Evolutionary conservation across 1,284 basidiomycete species (phyloP).

Genomic region (Uromyces viciae-fabae): DNA sequence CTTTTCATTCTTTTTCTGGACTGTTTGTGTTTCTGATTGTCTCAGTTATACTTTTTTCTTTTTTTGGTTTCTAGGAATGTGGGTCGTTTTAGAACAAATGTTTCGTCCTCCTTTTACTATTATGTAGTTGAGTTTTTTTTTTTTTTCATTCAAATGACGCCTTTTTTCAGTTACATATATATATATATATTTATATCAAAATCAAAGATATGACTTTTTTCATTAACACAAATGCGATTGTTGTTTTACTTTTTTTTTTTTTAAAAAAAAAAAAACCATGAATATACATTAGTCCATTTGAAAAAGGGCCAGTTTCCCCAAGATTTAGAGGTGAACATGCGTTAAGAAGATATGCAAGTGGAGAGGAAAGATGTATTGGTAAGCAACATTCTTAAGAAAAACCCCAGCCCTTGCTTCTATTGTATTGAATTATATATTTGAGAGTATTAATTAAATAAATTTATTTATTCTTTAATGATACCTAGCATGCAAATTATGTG

Average conservation of each 20-base stretch:
- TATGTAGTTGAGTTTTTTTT: slow-evolving; percentile 59
- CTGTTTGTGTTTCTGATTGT: too few relatives aligned
- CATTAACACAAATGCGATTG: too few relatives aligned
- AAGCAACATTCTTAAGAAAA: slow-evolving; percentile 50
- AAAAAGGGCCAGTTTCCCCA: slow-evolving; percentile 95
- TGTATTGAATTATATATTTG: neutral
- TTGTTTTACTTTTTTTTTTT: too few relatives aligned
- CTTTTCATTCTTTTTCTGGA: too few relatives aligned
- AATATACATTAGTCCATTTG: slow-evolving; percentile 67
- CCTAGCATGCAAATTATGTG: slow-evolving; percentile 99
- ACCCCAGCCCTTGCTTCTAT: neutral
- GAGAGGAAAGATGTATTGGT: slow-evolving; percentile 99
- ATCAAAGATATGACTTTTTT: too few relatives aligned
- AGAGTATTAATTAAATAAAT: too few relatives aligned
- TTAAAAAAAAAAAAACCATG: too few relatives aligned
- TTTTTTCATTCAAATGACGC: slow-evolving; percentile 43
- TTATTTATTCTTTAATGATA: too few relatives aligned
- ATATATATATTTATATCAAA: too few relatives aligned
- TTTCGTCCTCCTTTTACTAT: slow-evolving; percentile 84
- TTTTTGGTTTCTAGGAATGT: slow-evolving; percentile 69
- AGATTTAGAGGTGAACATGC: slow-evolving; percentile 99
- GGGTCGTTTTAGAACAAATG: slow-evolving; percentile 97
- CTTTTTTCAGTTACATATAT: too few relatives aligned
- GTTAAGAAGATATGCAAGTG: slow-evolving; percentile 92
- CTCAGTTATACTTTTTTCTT: neutral